Percentiles rank a stretch among this genome's conserved stretches.
phyloP scores from a whole-genome alignment of 148 eudicot genomes.

The Oxyria digyna region DNA sequence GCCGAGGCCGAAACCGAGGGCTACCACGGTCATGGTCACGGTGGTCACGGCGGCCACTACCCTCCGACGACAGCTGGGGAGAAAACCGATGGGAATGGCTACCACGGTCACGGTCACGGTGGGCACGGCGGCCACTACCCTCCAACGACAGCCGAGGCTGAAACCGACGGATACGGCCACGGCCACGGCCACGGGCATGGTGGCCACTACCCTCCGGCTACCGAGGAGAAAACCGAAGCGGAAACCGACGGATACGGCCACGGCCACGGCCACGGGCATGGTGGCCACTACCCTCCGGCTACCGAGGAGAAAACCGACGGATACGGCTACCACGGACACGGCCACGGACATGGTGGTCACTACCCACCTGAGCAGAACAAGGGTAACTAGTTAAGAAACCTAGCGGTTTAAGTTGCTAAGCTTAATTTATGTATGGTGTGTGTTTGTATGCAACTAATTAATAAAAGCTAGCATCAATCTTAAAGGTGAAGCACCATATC shows the following conservation, averaged over 20 bases:
- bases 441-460: too few relatives aligned
- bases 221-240: too few relatives aligned
- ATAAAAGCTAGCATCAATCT: too few relatives aligned
- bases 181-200: too few relatives aligned
- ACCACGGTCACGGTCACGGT: not conserved
- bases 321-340: too few relatives aligned
- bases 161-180: not conserved
- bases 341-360: too few relatives aligned
- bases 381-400: not conserved
- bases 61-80: not conserved
- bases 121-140: not conserved
- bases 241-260: too few relatives aligned
- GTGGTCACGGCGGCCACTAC: too few relatives aligned
- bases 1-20: not conserved
- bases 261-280: too few relatives aligned
- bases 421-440: not conserved
- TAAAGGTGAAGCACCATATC: too few relatives aligned
- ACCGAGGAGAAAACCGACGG: too few relatives aligned
- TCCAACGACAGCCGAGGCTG: not conserved
- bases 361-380: constrained; percentile 5
- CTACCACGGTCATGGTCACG: not conserved
- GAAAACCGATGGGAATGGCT: not conserved
- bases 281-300: not conserved
- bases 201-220: not conserved
- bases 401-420: not conserved